Evolutionary conservation across 805 yeast species (phyloP).

Genomic region (Starmerella cellae): DNA sequence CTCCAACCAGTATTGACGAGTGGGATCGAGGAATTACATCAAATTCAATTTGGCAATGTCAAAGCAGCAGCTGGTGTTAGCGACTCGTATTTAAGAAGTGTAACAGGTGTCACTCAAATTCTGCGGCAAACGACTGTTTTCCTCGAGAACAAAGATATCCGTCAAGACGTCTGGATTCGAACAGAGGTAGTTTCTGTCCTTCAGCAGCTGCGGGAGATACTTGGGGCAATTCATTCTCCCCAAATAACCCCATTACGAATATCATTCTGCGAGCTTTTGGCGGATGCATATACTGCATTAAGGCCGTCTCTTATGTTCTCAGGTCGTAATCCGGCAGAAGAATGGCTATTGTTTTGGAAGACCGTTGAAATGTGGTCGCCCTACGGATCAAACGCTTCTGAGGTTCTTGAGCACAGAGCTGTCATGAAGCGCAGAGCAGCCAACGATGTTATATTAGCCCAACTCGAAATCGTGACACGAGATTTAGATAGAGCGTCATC

Average conservation of each 20-base stretch:
- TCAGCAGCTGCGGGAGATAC: conserved; percentile 15
- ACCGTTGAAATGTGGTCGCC: conserved; percentile 93
- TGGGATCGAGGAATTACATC: conserved; percentile 22
- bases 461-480: conserved; percentile 60
- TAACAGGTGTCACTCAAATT: conserved; percentile 70
- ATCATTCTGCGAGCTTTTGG: conserved; percentile 61
- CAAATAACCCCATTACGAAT: conserved; percentile 9
- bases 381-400: conserved; percentile 49
- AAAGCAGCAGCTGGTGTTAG: neutral
- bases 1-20: conserved; percentile 52
- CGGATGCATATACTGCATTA: conserved; percentile 43
- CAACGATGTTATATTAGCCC: conserved; percentile 18
- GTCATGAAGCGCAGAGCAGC: conserved; percentile 35
- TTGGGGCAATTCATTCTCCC: conserved; percentile 40
- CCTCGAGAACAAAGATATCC: conserved; percentile 37
- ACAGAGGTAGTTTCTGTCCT: conserved; percentile 38
- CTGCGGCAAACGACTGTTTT: conserved; percentile 57
- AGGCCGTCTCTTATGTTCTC: conserved; percentile 19
- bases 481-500: conserved; percentile 58
- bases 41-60: conserved; percentile 1
- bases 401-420: conserved; percentile 54
- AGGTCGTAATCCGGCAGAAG: conserved; percentile 22
- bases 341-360: conserved; percentile 48
- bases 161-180: conserved; percentile 56
- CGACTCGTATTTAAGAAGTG: conserved; percentile 27